Conservation (phyloP, 164 flowering plant species). For the Vitis labrusca region DNA sequence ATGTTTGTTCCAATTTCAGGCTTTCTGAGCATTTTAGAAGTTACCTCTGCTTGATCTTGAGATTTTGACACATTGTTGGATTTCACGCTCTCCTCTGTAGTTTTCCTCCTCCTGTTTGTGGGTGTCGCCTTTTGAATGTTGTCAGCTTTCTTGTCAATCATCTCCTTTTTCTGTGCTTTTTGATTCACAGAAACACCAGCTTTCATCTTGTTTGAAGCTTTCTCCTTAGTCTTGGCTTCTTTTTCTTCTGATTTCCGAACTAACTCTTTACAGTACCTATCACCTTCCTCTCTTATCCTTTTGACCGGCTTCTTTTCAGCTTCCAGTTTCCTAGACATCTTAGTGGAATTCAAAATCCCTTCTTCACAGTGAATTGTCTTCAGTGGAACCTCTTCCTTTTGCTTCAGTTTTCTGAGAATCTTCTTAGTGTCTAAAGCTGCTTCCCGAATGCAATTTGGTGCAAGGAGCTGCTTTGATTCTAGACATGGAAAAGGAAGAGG, state of each 20-base stretch:
- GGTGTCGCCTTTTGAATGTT: conserved; percentile 25
- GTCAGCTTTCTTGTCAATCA: conserved; percentile 23
- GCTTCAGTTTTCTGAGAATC: conserved; percentile 25
- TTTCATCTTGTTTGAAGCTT: conserved; percentile 29
- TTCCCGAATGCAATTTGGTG: conserved; percentile 9
- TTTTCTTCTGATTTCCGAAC: conserved; percentile 16
- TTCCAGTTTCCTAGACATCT: conserved; percentile 7
- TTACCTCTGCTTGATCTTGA: conserved; percentile 27
- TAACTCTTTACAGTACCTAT: conserved; percentile 6
- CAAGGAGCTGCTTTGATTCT: conserved; percentile 15
- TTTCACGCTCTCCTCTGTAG: conserved; percentile 26
- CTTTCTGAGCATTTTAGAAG: conserved; percentile 27
- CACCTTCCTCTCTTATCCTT: conserved; percentile 10
- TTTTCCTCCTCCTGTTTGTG: conserved; percentile 20
- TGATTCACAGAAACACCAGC: conserved; percentile 17
- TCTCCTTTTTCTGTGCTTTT: conserved; percentile 31
- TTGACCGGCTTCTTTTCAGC: conserved; percentile 4
- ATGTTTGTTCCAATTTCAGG: conserved; percentile 20
- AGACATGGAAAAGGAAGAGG: conserved; percentile 34
- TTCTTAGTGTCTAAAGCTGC: conserved; percentile 17
- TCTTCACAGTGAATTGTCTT: conserved; percentile 1
- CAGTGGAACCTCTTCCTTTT: conserved; percentile 19
- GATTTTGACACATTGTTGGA: conserved; percentile 15
- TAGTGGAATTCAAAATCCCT: conserved; percentile 6
- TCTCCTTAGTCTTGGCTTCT: conserved; percentile 20